Base-by-base conservation (phyloP, 352 stramenopile genomes). In the Blastocystis sp. region DNA sequence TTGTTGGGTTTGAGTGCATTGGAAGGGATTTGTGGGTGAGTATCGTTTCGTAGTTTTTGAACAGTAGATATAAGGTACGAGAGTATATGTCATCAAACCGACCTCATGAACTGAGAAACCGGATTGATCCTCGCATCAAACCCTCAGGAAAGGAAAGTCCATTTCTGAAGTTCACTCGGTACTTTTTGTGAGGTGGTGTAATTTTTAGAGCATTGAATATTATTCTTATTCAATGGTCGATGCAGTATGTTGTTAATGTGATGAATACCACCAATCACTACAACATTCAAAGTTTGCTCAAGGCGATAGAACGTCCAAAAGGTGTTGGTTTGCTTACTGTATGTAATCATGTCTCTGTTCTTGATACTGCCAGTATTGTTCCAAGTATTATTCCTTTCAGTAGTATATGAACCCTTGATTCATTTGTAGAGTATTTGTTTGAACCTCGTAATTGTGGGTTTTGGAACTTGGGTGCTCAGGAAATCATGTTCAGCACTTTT, bases 261-360 rank as follows among this genome's bases (percentile, higher is more conserved):
- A 51, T 51, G 21, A 83, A 83, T 37, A 43, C 43, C 19, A 42
- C 37, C 0, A n/a, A 83, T 56, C 52, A 66, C 71, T 83, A 83
- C 29, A 63, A 83, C 7, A 1, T 83, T 1, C 21, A 2, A 14
- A 32, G 6, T 24, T 42, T 83, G n/a, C 32, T 83, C n/a, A 63
- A 27, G 14, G 71, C 51, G 1, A 27, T 87, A 6, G 49, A 87
- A 19, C 77, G 77, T 78, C 59, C 59, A 19, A 57, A 87, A 54
- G 77, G 57, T 11, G 77, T 87, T 37, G 77, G 77, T 46, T 42
- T 87, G n/a, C 46, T 87, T 16, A 87, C 77, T 12, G 54, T 87
- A 1, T 87, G 77, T 39, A 87, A 87, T 65, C 77, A 87, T 42
- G 71, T 83, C 9, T 66, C 71, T n/a, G 39, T 39, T 35, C 29